Evolutionary conservation across 164 flowering plant genomes (phyloP).

Genomic region (Paratinospora sagittata): DNA sequence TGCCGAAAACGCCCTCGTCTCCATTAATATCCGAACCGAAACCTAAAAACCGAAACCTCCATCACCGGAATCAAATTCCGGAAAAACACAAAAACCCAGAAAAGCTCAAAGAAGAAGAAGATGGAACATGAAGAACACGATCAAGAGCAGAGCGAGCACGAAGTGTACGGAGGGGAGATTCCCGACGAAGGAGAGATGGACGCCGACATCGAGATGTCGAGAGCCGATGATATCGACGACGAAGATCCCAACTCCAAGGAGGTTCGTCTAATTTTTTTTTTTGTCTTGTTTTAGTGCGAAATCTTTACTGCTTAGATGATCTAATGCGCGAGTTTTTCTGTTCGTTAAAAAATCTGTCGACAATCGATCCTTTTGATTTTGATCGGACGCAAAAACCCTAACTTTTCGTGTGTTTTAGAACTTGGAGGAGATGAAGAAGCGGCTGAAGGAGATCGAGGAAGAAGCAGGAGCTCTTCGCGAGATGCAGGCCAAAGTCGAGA

Average conservation of each 20-base stretch:
- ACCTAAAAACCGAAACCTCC: not conserved
- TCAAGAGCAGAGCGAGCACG: slow-evolving; percentile 35
- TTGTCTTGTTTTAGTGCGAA: not conserved
- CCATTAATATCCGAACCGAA: too few relatives aligned
- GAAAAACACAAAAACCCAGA: too few relatives aligned
- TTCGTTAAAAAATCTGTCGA: not conserved
- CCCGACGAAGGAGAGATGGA: slow-evolving; percentile 66
- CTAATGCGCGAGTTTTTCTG: too few relatives aligned
- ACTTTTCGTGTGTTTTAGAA: slow-evolving; percentile 29
- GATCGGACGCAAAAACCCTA: not conserved
- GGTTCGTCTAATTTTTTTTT: slow-evolving; percentile 25
- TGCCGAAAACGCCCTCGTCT: too few relatives aligned
- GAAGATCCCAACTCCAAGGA: slow-evolving; percentile 25
- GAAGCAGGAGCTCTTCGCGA: slow-evolving; percentile 79
- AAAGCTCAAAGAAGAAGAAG: not conserved
- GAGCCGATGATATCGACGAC: slow-evolving; percentile 43
- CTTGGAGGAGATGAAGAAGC: slow-evolving; percentile 72
- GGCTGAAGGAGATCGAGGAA: slow-evolving; percentile 75
- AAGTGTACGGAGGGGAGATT: slow-evolving; percentile 85
- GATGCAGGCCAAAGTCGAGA: slow-evolving; percentile 8
- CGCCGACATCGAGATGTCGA: slow-evolving; percentile 62
- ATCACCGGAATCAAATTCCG: not conserved
- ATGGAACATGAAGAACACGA: slow-evolving; percentile 5
- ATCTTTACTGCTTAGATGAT: too few relatives aligned
- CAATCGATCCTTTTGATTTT: not conserved